Base-by-base conservation (phyloP, 306 rosid genomes). In the Medicago ruthenica region DNA sequence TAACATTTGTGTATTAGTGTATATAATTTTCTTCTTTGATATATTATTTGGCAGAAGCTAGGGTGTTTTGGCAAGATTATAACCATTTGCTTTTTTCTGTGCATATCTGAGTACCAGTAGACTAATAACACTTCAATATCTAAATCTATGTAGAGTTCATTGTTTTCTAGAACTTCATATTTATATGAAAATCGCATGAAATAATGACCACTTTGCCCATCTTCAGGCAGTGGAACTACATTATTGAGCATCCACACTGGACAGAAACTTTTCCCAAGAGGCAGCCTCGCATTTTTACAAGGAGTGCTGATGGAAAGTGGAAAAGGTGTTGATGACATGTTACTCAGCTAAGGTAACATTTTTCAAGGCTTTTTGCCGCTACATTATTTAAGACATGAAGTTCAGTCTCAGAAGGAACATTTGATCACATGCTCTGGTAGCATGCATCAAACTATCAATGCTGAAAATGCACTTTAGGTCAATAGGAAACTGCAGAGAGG, bases 201-300 rank as follows among this genome's bases (percentile, higher is more conserved):
- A 75, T 69, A 51, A 16, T 54, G 70, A 44, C 27, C 6, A 50
- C 41, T 16, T 39, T n/a, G 67, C 8, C 40, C 68, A 8, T 72
- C 31, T 62, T 79, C 89, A 94, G 98, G 88, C 10, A 57, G 48
- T 89, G 91, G 88, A 86, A 70, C 18, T 92, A 88, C 86, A 62
- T 94, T 85, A 88, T 90, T 39, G 77, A 85, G 83, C 88, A 94
- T 77, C 92, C 93, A 51, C 78, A 87, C 70, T 92, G 98, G 96
- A 88, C 66, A 13, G 86, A 86, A 67, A 86, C 89, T 60, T 94
- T 90, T 76, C 97, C 89, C 0, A 22, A 1, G 85, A 84, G 69
- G 73, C 92, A 86, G 80, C 84, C 95, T 53, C 90, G 92, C 20
- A 20, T 51, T 58, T 92, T 90, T 21, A 76, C 81, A 77, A 94